These are phyloP conservation scores for Immersiella caudata DNA, from an alignment of 495 filamentous ascomycete genomes.

Conservation along the genomic window DNA sequence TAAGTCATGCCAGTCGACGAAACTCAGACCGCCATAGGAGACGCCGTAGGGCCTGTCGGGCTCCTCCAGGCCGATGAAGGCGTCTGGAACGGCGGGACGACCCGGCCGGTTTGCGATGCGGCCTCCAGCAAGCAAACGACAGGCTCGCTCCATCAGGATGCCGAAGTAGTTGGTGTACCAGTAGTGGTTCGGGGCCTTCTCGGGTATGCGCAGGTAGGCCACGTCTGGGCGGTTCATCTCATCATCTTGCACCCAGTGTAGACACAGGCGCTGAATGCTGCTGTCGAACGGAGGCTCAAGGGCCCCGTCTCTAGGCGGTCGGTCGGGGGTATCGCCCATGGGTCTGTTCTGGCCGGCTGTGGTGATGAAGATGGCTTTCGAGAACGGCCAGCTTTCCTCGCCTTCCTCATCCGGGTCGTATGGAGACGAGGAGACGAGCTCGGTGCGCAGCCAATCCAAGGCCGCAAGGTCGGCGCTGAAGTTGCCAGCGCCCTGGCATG, in stretches of 20 bases:
- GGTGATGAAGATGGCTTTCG: conserved; percentile 26
- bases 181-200: background rate
- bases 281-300: background rate
- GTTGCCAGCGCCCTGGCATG: conserved; percentile 24
- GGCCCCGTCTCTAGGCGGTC: background rate
- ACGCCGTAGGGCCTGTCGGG: background rate
- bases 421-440: background rate
- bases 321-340: background rate
- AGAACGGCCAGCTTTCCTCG: too few relatives aligned
- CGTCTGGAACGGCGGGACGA: conserved; percentile 30
- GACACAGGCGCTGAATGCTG: conserved; percentile 21
- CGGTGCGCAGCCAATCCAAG: background rate
- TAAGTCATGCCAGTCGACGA: conserved; percentile 14
- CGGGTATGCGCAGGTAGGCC: conserved; percentile 37
- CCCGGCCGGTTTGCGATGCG: conserved; percentile 29
- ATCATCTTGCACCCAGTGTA: conserved; percentile 25
- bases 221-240: conserved; percentile 29
- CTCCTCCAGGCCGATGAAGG: conserved; percentile 23
- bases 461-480: conserved; percentile 22
- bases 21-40: conserved; percentile 31
- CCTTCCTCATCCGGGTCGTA: background rate
- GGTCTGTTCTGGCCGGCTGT: conserved; percentile 9
- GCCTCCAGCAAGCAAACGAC: conserved; percentile 31
- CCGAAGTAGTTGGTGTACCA: conserved; percentile 27
- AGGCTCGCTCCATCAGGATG: conserved; percentile 23